Evolutionary conservation across 2,329 filamentous ascomycete species (phyloP).

Genomic region (Amauroascus verrucosus): DNA sequence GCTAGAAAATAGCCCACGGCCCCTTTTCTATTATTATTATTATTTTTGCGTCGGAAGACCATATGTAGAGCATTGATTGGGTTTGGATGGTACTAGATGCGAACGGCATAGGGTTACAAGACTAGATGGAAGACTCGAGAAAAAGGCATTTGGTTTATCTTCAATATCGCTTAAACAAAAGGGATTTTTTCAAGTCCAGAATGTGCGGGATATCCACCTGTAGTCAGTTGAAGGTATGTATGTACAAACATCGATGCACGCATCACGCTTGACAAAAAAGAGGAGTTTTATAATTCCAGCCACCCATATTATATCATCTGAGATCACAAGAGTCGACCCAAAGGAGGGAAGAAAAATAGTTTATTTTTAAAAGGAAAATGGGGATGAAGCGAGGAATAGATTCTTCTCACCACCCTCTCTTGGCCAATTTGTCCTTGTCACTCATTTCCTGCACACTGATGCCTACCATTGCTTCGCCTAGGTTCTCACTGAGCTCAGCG

Average conservation of each 20-base stretch:
- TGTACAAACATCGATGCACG: neutral
- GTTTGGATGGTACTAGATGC: constrained; percentile 1
- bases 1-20: neutral
- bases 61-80: neutral
- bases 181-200: neutral
- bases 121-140: neutral
- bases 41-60: neutral
- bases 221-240: neutral
- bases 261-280: constrained; percentile 6
- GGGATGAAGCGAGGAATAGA: neutral
- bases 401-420: constrained; percentile 62
- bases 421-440: constrained; percentile 70
- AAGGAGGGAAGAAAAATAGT: neutral
- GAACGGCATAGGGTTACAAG: neutral
- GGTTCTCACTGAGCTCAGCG: constrained; percentile 73
- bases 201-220: neutral
- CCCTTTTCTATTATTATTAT: too few species aligned
- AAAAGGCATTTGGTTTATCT: too few species aligned
- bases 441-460: constrained; percentile 75
- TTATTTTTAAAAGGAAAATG: neutral
- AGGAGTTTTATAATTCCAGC: neutral
- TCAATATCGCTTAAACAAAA: neutral
- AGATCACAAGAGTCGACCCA: neutral
- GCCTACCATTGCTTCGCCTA: constrained; percentile 97
- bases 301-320: constrained; percentile 7